A percentile compares a stretch with the other conserved stretches of the same genome.
Conservation (phyloP, 495 filamentous ascomycete species). For the Penicillium riverlandense region DNA sequence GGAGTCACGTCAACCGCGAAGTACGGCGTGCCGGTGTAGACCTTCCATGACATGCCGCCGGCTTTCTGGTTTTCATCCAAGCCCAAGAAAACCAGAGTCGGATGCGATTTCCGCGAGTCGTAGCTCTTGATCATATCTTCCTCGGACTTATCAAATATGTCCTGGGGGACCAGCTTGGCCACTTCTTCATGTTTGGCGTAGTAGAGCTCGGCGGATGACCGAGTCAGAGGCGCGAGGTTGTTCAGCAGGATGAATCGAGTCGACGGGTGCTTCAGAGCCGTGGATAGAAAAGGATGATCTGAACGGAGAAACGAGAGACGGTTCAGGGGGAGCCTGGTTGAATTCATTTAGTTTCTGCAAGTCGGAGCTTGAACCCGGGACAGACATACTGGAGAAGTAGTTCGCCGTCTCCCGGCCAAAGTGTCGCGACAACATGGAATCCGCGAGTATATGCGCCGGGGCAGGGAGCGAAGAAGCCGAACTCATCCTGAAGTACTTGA, state of each 20-base stretch:
- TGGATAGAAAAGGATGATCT: conserved; percentile 70
- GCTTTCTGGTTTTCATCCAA: conserved; percentile 61
- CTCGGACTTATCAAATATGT: conserved; percentile 66
- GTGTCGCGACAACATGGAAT: conserved; percentile 78
- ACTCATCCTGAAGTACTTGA: conserved; percentile 18
- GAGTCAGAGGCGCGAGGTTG: conserved; percentile 67
- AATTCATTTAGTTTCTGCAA: conserved; percentile 4
- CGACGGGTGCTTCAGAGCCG: conserved; percentile 63
- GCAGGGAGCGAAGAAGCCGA: conserved; percentile 36
- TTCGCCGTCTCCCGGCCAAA: conserved; percentile 90
- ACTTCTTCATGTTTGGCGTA: conserved; percentile 59
- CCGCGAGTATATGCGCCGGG: conserved; percentile 56
- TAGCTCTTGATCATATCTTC: conserved; percentile 64
- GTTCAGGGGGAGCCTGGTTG: conserved; percentile 58
- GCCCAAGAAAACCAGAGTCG: conserved; percentile 79
- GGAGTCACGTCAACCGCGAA: conserved; percentile 90
- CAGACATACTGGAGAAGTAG: conserved; percentile 74
- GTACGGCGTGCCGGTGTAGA: conserved; percentile 69
- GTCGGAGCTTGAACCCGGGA: conserved; percentile 2
- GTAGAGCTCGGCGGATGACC: conserved; percentile 47
- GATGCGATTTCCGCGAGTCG: conserved; percentile 60
- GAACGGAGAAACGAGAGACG: conserved; percentile 79
- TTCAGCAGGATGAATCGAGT: conserved; percentile 72
- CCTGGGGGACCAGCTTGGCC: conserved; percentile 57
- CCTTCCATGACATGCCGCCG: conserved; percentile 44